These are phyloP conservation scores for Torrubiellomyces zombiae DNA, from an alignment of 2,329 filamentous ascomycete species.

Conservation along the genomic window DNA sequence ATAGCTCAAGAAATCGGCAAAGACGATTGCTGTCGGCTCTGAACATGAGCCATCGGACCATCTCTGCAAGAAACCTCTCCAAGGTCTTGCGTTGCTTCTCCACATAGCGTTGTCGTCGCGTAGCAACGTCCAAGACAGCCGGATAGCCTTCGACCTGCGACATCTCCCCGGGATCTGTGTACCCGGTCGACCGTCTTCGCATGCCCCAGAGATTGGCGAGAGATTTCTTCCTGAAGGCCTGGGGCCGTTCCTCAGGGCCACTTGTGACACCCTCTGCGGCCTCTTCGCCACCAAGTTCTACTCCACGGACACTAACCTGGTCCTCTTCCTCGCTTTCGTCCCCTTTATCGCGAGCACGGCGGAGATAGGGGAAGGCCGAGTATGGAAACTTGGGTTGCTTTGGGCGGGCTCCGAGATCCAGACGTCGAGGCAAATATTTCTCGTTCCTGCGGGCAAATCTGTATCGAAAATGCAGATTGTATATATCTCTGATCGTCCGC, in stretches of 20 bases:
- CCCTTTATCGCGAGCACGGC: constrained; percentile 62
- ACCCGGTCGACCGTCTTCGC: constrained; percentile 34
- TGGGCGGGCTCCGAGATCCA: constrained; percentile 48
- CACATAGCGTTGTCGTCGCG: constrained; percentile 42
- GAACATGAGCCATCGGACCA: constrained; percentile 96
- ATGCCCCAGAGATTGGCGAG: constrained; percentile 35
- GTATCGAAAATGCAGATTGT: constrained; percentile 86
- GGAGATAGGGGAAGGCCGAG: constrained; percentile 77
- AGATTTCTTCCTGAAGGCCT: constrained; percentile 28
- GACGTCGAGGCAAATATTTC: constrained; percentile 56
- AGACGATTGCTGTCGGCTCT: constrained; percentile 86
- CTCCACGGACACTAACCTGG: constrained; percentile 19
- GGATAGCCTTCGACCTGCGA: constrained; percentile 20
- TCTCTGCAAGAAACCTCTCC: constrained; percentile 78
- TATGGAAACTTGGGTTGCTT: constrained; percentile 83
- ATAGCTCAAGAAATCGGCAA: constrained; percentile 91
- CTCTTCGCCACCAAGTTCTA: constrained; percentile 31
- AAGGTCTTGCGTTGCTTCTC: constrained; percentile 73
- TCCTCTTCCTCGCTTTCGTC: constrained; percentile 68
- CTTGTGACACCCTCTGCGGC: constrained; percentile 33
- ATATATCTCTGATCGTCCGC: constrained; percentile 74
- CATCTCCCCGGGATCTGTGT: constrained; percentile 28
- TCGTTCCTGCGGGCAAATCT: constrained; percentile 74
- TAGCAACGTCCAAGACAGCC: constrained; percentile 30
- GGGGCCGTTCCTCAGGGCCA: constrained; percentile 15